Percentiles rank a stretch among this genome's conserved stretches.
phyloP scores from a whole-genome alignment of 106 monocot genomes.

The Posidonia australis region DNA sequence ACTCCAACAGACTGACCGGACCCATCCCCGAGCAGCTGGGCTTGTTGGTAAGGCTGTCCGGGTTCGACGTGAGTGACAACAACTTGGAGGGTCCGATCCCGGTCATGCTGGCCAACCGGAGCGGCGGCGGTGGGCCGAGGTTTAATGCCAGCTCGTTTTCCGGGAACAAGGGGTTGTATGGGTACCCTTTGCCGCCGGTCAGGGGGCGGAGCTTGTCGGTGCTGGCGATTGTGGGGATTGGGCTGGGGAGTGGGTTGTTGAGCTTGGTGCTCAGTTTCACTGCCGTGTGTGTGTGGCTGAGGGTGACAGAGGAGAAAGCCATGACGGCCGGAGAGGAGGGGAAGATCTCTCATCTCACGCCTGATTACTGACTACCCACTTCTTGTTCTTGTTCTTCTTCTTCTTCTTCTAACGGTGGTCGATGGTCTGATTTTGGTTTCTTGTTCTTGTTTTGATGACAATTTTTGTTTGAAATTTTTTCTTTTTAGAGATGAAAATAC shows the following conservation, averaged over 20 bases:
- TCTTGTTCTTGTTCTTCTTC: not conserved
- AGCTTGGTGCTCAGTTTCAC: constrained; percentile 62
- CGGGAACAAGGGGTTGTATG: constrained; percentile 48
- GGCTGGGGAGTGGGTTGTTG: constrained; percentile 48
- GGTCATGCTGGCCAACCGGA: constrained; percentile 29
- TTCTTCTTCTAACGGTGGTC: not conserved
- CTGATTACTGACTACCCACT: constrained; percentile 23
- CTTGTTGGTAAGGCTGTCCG: constrained; percentile 39
- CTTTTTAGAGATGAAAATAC: not conserved
- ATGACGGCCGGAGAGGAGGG: constrained; percentile 24
- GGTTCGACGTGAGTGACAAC: constrained; percentile 57
- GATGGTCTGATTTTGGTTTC: not conserved
- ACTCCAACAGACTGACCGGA: constrained; percentile 44
- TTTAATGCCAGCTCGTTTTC: constrained; percentile 58
- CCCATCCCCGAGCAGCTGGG: constrained; percentile 47
- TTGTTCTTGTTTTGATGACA: not conserved
- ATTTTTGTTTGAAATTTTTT: not conserved
- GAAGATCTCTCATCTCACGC: constrained; percentile 51
- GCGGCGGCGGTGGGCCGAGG: constrained; percentile 13
- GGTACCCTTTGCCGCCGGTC: constrained; percentile 37
- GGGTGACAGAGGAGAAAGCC: constrained; percentile 23
- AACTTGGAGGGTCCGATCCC: constrained; percentile 40
- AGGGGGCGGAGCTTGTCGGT: constrained; percentile 34
- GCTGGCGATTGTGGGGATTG: constrained; percentile 55
- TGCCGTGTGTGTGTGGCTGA: constrained; percentile 55